Percentiles rank a stretch among this genome's conserved stretches.
Conservation (phyloP, 345 rosid genomes). For the Limnanthes douglasii region DNA sequence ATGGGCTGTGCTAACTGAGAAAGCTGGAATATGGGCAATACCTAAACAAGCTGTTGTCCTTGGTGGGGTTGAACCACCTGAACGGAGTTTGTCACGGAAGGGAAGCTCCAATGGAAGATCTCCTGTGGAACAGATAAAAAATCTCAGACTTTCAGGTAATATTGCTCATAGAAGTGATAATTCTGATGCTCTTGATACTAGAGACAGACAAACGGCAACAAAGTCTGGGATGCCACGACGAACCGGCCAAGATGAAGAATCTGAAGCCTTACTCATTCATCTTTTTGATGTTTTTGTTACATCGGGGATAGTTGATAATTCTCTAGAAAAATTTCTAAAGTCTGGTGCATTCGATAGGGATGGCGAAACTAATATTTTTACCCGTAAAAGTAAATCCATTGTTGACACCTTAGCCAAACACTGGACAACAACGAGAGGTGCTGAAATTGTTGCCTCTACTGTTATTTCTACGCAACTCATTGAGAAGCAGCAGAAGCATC, state of each 20-base stretch:
- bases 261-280: constrained; percentile 78
- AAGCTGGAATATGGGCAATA: constrained; percentile 97
- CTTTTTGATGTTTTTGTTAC: constrained; percentile 61
- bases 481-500: constrained; percentile 90
- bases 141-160: constrained; percentile 22
- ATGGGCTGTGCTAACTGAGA: constrained; percentile 87
- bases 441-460: constrained; percentile 73
- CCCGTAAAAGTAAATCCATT: constrained; percentile 68
- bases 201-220: constrained; percentile 36
- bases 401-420: constrained; percentile 94
- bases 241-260: constrained; percentile 73
- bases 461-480: constrained; percentile 54
- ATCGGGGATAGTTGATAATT: constrained; percentile 50
- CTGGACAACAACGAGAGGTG: constrained; percentile 97
- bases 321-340: constrained; percentile 47
- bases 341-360: constrained; percentile 88
- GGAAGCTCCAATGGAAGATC: constrained; percentile 81
- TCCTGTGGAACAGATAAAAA: constrained; percentile 46
- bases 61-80: constrained; percentile 95
- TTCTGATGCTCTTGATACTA: constrained; percentile 46
- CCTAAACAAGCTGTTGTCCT: constrained; percentile 75
- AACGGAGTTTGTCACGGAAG: constrained; percentile 77
- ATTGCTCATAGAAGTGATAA: constrained; percentile 49
- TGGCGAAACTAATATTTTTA: constrained; percentile 74
- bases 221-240: constrained; percentile 37